A percentile compares a stretch with the other conserved stretches of the same genome.
Conservation (phyloP, 2,329 filamentous ascomycete species). For the Colletotrichum neosansevieriae region DNA sequence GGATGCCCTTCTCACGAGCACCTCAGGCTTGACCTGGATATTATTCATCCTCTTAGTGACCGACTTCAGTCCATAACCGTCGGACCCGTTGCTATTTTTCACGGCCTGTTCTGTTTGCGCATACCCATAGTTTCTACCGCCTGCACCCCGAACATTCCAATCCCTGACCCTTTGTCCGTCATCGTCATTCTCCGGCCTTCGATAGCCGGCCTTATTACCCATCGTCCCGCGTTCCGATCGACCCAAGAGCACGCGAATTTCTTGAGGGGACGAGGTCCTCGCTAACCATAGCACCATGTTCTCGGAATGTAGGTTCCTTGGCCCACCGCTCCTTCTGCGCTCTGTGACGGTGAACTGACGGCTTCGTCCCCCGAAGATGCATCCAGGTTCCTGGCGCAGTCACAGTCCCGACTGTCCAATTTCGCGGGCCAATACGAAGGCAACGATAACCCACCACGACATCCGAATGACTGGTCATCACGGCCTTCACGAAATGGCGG, state of each 20-base stretch:
- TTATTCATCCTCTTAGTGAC: background rate
- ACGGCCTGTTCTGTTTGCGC: slow-evolving; percentile 34
- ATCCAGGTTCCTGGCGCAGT: slow-evolving; percentile 95
- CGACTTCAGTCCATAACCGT: background rate
- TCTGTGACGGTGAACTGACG: slow-evolving; percentile 37
- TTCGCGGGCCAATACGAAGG: slow-evolving; percentile 70
- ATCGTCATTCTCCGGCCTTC: slow-evolving; percentile 30
- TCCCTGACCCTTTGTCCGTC: slow-evolving; percentile 32
- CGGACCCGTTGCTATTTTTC: background rate
- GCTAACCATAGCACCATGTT: slow-evolving; percentile 51
- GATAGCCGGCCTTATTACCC: slow-evolving; percentile 30
- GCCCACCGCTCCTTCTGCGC: slow-evolving; percentile 10
- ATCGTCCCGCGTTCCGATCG: slow-evolving; percentile 26
- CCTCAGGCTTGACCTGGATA: slow-evolving; percentile 24
- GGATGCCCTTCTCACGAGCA: slow-evolving; percentile 40
- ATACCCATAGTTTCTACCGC: slow-evolving; percentile 29
- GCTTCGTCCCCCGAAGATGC: slow-evolving; percentile 74
- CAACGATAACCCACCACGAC: slow-evolving; percentile 51
- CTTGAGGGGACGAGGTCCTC: slow-evolving; percentile 40
- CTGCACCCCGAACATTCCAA: slow-evolving; percentile 35
- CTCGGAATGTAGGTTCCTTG: slow-evolving; percentile 82
- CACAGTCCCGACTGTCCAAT: slow-evolving; percentile 87
- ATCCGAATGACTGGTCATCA: slow-evolving; percentile 51
- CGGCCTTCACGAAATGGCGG: slow-evolving; percentile 50
- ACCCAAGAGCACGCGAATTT: slow-evolving; percentile 15